Percentiles rank a stretch among this genome's conserved stretches.
Evolutionary conservation across 1,139 yeast species (phyloP).

Genomic region (Yamadazyma blattariae): DNA sequence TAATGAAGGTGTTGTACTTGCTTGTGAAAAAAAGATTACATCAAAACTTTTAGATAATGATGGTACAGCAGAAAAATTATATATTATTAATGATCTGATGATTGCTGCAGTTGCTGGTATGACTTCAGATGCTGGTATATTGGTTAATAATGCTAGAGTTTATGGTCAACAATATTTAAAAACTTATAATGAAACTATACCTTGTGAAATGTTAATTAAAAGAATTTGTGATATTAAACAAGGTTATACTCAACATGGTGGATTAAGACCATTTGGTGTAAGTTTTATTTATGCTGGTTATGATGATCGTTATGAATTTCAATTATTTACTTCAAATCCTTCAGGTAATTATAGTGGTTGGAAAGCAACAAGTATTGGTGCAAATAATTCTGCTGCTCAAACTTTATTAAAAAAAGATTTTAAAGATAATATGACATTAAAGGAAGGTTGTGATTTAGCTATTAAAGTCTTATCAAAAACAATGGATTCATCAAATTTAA

Average conservation of each 20-base stretch:
- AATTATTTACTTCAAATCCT: slow-evolving; percentile 92
- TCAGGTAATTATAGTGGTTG: slow-evolving; percentile 98
- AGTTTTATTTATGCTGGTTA: slow-evolving; percentile 95
- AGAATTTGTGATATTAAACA: slow-evolving; percentile 91
- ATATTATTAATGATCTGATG: slow-evolving; percentile 76
- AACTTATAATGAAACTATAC: slow-evolving; percentile 86
- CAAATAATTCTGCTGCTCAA: slow-evolving; percentile 94
- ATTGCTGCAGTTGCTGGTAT: slow-evolving; percentile 97
- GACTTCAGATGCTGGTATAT: slow-evolving; percentile 94
- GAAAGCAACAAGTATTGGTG: slow-evolving; percentile 98
- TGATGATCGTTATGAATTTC: slow-evolving; percentile 88
- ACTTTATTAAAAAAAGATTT: slow-evolving; percentile 93
- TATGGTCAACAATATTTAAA: slow-evolving; percentile 82
- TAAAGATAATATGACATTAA: slow-evolving; percentile 72
- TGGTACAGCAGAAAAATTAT: slow-evolving; percentile 89
- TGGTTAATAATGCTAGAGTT: slow-evolving; percentile 84
- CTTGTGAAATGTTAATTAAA: slow-evolving; percentile 86
- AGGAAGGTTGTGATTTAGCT: slow-evolving; percentile 85
- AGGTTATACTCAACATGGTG: slow-evolving; percentile 98
- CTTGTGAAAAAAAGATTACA: slow-evolving; percentile 95
- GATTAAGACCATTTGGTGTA: slow-evolving; percentile 97
- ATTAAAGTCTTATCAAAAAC: slow-evolving; percentile 91
- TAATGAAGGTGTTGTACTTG: slow-evolving; percentile 88
- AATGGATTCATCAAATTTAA: slow-evolving; percentile 83
- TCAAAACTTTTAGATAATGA: slow-evolving; percentile 91